Base-by-base conservation (phyloP, 2,329 filamentous ascomycete species). In the Fusarium tjaetaba region DNA sequence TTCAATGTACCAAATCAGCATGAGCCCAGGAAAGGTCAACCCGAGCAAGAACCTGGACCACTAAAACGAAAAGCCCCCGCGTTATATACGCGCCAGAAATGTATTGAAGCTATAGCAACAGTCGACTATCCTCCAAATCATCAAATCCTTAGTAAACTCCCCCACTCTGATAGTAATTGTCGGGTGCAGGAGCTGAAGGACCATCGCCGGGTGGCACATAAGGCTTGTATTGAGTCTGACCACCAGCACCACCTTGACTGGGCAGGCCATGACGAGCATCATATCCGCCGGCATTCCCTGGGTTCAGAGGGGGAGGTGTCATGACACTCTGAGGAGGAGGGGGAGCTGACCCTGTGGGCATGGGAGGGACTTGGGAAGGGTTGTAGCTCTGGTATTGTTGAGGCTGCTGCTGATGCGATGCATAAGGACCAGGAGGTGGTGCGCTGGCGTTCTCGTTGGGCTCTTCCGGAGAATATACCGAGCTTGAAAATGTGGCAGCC, bases 221-320 rank as follows among this genome's bases (percentile, higher is more conserved):
- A 0, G 90, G 86, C 79, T 88, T 91, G 74, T 91, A 92, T 78
- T 90, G 88, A 43, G 84, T 84, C 75, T 85, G 83, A 24, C 75
- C 75, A 72, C 75, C 70, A 32, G 58, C 43, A n/a, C 43, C 49
- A 58, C 74, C 46, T 79, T 89, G 85, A 72, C 86, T 88, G 8
- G 87, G 87, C 36, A 89, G 78, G 11, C 83, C 81, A 62, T 89
- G 85, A 28, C 88, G 82, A 11, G 86, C 81, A 74, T 90, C 87
- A 65, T 85, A 88, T 4, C 82, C 83, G 3, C 83, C 82, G 4
- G 81, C 43, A 2, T 86, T 86, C n/a, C 80, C 78, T 2, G 85
- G 84, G 34, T 87, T 85, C 68, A 86, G 77, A 22, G 85, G 85
- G 11, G 83, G 82, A 24, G 84, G 85, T 11, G 82, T 83, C 80